Base-by-base conservation (phyloP, 1,284 basidiomycete genomes). In the Stereum hirsutum region DNA sequence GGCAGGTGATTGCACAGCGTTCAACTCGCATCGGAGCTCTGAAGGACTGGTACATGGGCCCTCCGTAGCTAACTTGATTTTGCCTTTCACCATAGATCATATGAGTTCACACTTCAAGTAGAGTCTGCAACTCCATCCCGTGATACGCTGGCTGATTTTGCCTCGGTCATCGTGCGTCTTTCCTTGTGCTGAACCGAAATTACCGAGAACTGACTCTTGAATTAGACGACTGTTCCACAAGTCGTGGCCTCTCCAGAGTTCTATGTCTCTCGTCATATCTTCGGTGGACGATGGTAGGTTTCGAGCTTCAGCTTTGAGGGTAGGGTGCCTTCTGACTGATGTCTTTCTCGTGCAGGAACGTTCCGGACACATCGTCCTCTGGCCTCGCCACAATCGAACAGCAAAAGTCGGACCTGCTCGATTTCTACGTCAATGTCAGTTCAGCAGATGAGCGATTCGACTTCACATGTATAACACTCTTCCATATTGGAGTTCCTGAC, bases 361-460 rank as follows among this genome's bases (percentile, higher is more conserved):
- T 35, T 4, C 33, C 33, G 21, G 33, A 35, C 17, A 35, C 10
- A 6, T 35, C 33, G 10, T 17, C 33, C 21, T 17, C 15, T 17
- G 33, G 33, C 15, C 52, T 60, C 2, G 54, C 54, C 14, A 57
- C 54, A 10, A 58, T 69, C 25, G 65, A 69, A 45, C 61, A 61
- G 46, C 52, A 58, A 14, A 66, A 66, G 50, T 62, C 54, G 38
- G 57, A 58, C 36, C 54, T 68, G 4, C 48, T 68, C 15, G 65
- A 67, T 46, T 68, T 68, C 49, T 69, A 68, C 47, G 52, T 69
- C 26, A 47, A 55, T n/a, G 63, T 63, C 46, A 12, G 58, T 1
- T 46, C 10, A n/a, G n/a, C n/a, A n/a, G n/a, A n/a, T n/a, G n/a
- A n/a, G n/a, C n/a, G n/a, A n/a, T n/a, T n/a, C n/a, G n/a, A n/a